Conservation (phyloP, 1,139 yeast genomes). For the Trichomonascaceae sp. region DNA sequence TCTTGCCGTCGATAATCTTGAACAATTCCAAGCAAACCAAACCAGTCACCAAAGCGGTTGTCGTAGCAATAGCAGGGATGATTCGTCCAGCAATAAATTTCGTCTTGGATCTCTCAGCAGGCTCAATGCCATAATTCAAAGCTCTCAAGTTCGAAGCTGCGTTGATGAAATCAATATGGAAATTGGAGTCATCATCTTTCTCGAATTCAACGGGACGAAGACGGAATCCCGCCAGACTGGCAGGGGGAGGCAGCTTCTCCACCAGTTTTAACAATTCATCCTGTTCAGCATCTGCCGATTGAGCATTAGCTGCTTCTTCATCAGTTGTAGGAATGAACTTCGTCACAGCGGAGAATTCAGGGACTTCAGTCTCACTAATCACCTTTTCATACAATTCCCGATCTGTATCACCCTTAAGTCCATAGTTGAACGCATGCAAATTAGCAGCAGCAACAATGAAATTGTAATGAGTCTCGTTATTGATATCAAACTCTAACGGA, state of each 20-base stretch:
- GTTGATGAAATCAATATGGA: constrained; percentile 93
- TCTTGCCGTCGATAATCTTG: constrained; percentile 71
- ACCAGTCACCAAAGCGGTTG: constrained; percentile 95
- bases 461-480: constrained; percentile 70
- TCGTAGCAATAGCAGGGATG: constrained; percentile 98
- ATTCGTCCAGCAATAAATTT: constrained; percentile 83
- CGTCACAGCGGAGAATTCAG: constrained; percentile 66
- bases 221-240: constrained; percentile 83
- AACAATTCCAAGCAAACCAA: constrained; percentile 85
- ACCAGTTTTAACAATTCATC: constrained; percentile 48
- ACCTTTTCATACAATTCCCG: constrained; percentile 42
- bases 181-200: constrained; percentile 94
- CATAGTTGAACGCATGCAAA: constrained; percentile 83
- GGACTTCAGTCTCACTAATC: constrained; percentile 51
- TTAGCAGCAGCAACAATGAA: constrained; percentile 88
- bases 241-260: constrained; percentile 78
- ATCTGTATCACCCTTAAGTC: constrained; percentile 50
- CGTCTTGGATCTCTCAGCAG: constrained; percentile 59
- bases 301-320: constrained; percentile 23
- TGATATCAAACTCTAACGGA: constrained; percentile 69
- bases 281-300: constrained; percentile 46
- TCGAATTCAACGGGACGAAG: constrained; percentile 87
- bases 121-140: constrained; percentile 66
- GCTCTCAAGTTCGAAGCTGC: constrained; percentile 98
- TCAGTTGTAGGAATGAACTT: constrained; percentile 86